phyloP scores from a whole-genome alignment of 2,329 filamentous ascomycete genomes.

The Sporothrix curviconia region DNA sequence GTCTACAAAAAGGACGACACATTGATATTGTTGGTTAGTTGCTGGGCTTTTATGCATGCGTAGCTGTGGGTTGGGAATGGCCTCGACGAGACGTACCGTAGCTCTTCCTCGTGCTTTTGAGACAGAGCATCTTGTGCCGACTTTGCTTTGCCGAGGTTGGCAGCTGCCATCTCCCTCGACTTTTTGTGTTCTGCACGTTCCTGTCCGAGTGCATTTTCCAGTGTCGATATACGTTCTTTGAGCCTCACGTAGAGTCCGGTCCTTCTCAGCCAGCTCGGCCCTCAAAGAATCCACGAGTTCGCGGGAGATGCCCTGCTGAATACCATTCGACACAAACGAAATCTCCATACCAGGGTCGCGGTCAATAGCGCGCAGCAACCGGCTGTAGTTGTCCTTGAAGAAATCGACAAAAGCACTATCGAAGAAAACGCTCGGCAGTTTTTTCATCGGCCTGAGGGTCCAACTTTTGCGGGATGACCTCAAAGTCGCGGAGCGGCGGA shows the following conservation, averaged over 20 bases:
- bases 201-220: conserved; percentile 56
- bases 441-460: conserved; percentile 41
- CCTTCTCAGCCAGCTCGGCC: conserved; percentile 68
- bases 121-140: conserved; percentile 36
- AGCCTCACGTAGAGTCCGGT: conserved; percentile 42
- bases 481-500: conserved; percentile 78
- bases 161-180: conserved; percentile 50
- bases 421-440: conserved; percentile 75
- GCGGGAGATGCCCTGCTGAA: conserved; percentile 86
- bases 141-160: conserved; percentile 43
- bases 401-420: conserved; percentile 85
- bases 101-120: conserved; percentile 60
- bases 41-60: too few species aligned
- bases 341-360: conserved; percentile 84
- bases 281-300: conserved; percentile 84
- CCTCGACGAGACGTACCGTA: conserved; percentile 25
- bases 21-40: too few species aligned
- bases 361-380: conserved; percentile 77
- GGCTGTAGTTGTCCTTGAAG: conserved; percentile 91
- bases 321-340: conserved; percentile 67
- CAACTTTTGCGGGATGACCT: conserved; percentile 69
- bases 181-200: conserved; percentile 67
- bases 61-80: too few species aligned
- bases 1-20: conserved; percentile 1
- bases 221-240: conserved; percentile 39